Evolutionary conservation across 2,329 filamentous ascomycete species (phyloP).

Genomic region (Beauveria caledonica): DNA sequence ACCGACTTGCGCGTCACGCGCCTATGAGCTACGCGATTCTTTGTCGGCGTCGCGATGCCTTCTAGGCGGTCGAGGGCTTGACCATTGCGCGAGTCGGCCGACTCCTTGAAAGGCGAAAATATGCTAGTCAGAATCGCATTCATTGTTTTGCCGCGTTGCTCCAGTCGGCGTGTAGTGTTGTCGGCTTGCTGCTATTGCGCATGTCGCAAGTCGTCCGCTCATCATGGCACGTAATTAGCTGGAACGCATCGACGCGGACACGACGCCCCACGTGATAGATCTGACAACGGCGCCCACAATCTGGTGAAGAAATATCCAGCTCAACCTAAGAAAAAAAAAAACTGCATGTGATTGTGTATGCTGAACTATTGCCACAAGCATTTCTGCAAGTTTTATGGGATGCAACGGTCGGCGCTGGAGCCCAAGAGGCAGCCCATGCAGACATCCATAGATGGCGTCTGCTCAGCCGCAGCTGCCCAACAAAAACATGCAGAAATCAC

Average conservation of each 20-base stretch:
- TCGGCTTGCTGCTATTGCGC: not conserved
- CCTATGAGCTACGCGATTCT: not conserved
- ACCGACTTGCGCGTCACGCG: constrained; percentile 4
- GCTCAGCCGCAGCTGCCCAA: not conserved
- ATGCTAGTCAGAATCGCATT: constrained; percentile 4
- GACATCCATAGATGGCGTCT: too few relatives aligned
- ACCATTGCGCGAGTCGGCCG: not conserved
- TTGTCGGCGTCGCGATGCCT: not conserved
- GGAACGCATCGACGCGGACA: constrained; percentile 4
- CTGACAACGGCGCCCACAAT: not conserved
- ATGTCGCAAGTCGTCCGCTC: not conserved
- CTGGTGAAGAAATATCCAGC: not conserved
- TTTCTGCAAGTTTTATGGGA: not conserved
- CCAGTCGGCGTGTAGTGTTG: not conserved
- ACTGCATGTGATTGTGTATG: not conserved
- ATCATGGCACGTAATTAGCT: not conserved
- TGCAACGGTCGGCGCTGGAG: not conserved
- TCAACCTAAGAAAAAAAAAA: too few relatives aligned
- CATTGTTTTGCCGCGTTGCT: not conserved
- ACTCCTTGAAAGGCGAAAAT: constrained; percentile 10
- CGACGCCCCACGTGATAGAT: not conserved
- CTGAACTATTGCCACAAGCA: not conserved
- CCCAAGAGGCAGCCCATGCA: not conserved
- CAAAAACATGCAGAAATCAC: not conserved
- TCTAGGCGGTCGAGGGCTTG: not conserved